These are phyloP conservation scores for Cyamopsis tetragonoloba DNA, from an alignment of 306 rosid species.

Conservation along the genomic window DNA sequence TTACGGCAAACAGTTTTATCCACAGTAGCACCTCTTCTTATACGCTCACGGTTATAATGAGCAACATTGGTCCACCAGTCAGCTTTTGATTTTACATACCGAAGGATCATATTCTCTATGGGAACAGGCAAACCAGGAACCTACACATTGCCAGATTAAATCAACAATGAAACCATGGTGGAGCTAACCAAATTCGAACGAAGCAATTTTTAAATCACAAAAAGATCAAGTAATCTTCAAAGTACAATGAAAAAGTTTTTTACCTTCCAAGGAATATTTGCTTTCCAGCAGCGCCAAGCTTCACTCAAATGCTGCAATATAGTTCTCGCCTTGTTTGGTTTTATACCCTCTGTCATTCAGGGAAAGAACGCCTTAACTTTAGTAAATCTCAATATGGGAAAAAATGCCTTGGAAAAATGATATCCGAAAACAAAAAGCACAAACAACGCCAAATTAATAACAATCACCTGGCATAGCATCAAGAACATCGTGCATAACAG, in stretches of 20 bases:
- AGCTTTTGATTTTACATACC: conserved; percentile 97
- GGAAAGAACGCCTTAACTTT: not conserved
- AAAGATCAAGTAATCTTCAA: too few relatives aligned
- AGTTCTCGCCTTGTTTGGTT: conserved; percentile 95
- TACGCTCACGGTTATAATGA: conserved; percentile 96
- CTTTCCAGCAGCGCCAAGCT: conserved; percentile 99
- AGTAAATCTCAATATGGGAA: not conserved
- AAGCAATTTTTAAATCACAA: too few relatives aligned
- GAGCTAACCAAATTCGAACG: not conserved
- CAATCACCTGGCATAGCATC: conserved; percentile 94
- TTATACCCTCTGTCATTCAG: conserved; percentile 77
- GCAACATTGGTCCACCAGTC: conserved; percentile 99
- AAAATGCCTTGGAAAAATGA: not conserved
- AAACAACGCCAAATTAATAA: not conserved
- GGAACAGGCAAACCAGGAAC: conserved; percentile 99
- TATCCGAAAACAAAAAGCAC: not conserved
- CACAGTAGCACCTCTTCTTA: conserved; percentile 98
- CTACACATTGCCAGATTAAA: conserved; percentile 27
- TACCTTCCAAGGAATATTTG: conserved; percentile 99
- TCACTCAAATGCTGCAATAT: conserved; percentile 98
- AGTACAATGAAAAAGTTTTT: not conserved
- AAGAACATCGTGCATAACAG: conserved; percentile 99
- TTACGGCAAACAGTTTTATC: conserved; percentile 97
- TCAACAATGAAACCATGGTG: not conserved
- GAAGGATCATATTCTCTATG: conserved; percentile 97